These are phyloP conservation scores for Paramecium biaurelia DNA, from an alignment of 73 alveolate genomes.

Conservation along the genomic window DNA sequence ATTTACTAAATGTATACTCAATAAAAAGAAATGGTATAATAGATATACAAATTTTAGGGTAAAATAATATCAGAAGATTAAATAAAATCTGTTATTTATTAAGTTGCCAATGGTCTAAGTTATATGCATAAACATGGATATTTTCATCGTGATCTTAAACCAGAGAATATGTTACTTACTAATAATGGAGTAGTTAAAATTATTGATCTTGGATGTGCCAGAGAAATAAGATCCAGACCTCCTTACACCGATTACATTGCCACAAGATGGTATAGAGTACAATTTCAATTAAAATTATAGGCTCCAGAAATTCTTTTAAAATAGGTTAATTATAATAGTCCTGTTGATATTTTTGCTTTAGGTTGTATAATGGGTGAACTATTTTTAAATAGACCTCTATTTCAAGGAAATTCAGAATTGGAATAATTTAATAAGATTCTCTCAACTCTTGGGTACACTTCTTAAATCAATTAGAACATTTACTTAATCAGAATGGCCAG, in stretches of 20 bases:
- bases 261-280: conserved; percentile 85
- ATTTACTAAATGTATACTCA: conserved; percentile 82
- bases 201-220: conserved; percentile 98
- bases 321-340: conserved; percentile 88
- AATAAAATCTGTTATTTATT: conserved; percentile 81
- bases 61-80: conserved; percentile 78
- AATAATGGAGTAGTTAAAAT: conserved; percentile 86
- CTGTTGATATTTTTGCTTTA: conserved; percentile 95
- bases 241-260: conserved; percentile 97
- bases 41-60: conserved; percentile 44
- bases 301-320: conserved; percentile 97
- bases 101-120: conserved; percentile 93
- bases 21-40: not conserved
- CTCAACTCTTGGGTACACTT: conserved; percentile 73
- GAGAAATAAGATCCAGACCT: conserved; percentile 93
- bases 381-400: conserved; percentile 90
- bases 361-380: conserved; percentile 98
- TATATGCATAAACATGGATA: conserved; percentile 99
- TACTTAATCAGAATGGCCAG: conserved; percentile 89
- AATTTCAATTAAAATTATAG: not conserved
- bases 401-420: conserved; percentile 97
- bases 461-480: conserved; percentile 77
- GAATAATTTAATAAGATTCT: conserved; percentile 91
- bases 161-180: conserved; percentile 88
- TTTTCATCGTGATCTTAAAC: conserved; percentile 99